Evolutionary conservation across 257 asterid genomes (phyloP), one percentile per base, ranked within the genome.

Genomic region (Misopates orontium): DNA sequence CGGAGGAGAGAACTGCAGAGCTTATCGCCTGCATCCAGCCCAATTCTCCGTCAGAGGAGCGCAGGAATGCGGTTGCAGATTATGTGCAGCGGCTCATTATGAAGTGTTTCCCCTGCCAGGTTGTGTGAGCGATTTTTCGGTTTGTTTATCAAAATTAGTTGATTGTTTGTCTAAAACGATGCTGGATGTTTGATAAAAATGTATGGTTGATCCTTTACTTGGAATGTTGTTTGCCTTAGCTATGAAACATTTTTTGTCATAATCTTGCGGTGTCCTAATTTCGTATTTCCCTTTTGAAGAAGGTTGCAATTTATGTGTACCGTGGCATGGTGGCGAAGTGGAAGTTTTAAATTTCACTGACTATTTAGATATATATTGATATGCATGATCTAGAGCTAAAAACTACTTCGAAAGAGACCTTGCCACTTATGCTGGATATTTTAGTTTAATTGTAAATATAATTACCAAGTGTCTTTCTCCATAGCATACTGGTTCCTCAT

Each of bases 21-120:
- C 96, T 93, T 68, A 87, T 93, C 76, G 85, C 83, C 71, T 81
- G 97, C 82, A 90, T 93, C 66, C 93, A 93, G 73, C 99, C 99
- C 19, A 87, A 87, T 75, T 86, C 74, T 51, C 83, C 82, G 5
- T 89, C 99, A 0, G 97, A 93, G 80, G 95, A 84, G 78, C 91
- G 89, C 23, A 75, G 99, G 73, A 87, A 83, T 75, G 96, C 96
- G 0, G 99, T 93, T 76, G 96, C 94, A 18, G 84, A 87, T 73
- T 90, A 93, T 59, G 97, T 90, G 62, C 91, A 84, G 79, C 78
- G 86, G 66, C 97, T 89, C 59, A 90, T 93, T 40, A 75, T 76
- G 75, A 86, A 86, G 77, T 87, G 97, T 73, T 93, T 90, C 70
- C 92, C 97, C 44, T 93, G 99, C 76, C 94, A 93, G 99, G 99